phyloP scores from a whole-genome alignment of 1,139 yeast species.

The Taphrina pruni region DNA sequence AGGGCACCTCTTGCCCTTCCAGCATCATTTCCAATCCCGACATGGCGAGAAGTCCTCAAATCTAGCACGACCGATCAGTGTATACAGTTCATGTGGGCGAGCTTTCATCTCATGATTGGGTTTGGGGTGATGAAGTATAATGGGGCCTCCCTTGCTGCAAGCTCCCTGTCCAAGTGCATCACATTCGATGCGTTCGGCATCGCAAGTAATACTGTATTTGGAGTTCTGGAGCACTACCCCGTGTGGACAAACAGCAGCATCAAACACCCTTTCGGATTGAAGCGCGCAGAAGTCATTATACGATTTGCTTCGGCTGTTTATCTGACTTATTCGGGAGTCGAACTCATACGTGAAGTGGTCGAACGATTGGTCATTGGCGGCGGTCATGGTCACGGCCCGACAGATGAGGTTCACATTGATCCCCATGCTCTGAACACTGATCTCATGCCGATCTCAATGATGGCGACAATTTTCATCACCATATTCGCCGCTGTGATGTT shows the following conservation, averaged over 20 bases:
- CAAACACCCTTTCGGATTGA: conserved; percentile 88
- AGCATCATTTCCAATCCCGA: conserved; percentile 81
- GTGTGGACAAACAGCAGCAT: conserved; percentile 88
- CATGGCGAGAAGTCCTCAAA: conserved; percentile 60
- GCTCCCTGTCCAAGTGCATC: conserved; percentile 83
- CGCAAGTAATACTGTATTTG: conserved; percentile 70
- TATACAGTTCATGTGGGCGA: conserved; percentile 68
- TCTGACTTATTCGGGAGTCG: conserved; percentile 57
- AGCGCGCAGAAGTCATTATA: conserved; percentile 81
- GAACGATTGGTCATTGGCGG: conserved; percentile 37
- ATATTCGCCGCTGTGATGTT: conserved; percentile 24
- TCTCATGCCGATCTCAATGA: conserved; percentile 33
- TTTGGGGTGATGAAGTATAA: conserved; percentile 64
- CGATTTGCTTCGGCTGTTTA: conserved; percentile 88
- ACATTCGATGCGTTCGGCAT: conserved; percentile 88
- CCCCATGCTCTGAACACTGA: conserved; percentile 28
- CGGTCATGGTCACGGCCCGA: conserved; percentile 36
- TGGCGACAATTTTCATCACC: conserved; percentile 14
- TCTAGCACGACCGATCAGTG: conserved; percentile 55
- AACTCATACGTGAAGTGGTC: conserved; percentile 31
- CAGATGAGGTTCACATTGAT: conserved; percentile 34
- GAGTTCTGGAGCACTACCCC: conserved; percentile 83
- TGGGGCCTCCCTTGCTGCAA: conserved; percentile 63
- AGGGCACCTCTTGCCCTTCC: conserved; percentile 75
- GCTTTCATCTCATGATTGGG: conserved; percentile 64